These are phyloP conservation scores for Monotropa hypopitys DNA, from an alignment of 179 eudicot species.

Conservation along the genomic window DNA sequence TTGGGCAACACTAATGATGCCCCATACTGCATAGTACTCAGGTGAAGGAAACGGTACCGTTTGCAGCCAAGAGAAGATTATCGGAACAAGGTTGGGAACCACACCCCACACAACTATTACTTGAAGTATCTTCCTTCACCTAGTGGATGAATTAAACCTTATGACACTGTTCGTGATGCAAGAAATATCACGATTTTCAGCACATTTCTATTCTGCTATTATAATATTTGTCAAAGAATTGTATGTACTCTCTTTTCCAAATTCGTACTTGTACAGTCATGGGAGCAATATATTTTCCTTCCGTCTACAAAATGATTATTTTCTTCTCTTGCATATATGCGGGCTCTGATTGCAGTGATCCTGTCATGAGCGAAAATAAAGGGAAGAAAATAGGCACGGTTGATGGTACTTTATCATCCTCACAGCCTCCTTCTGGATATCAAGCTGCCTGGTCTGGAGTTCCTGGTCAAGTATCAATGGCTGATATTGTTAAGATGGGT, in stretches of 20 bases:
- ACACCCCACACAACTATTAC: no score
- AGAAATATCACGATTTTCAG: not conserved
- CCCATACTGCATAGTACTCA: no score
- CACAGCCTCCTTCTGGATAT: slow-evolving; percentile 51
- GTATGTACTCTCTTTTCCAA: not conserved
- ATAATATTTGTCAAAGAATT: no score
- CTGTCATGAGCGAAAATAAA: slow-evolving; percentile 30
- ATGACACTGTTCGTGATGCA: not conserved
- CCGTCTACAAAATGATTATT: not conserved
- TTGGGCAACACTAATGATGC: no score
- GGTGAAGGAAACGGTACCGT: no score
- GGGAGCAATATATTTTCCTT: not conserved
- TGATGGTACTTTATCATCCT: slow-evolving; percentile 32
- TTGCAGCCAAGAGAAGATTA: no score
- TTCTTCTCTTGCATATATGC: slow-evolving; percentile 6
- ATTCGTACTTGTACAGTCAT: not conserved
- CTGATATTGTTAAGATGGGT: slow-evolving; percentile 98
- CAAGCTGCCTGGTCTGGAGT: slow-evolving; percentile 63
- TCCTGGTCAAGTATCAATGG: slow-evolving; percentile 85
- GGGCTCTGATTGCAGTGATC: slow-evolving; percentile 42
- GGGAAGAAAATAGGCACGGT: slow-evolving; percentile 18
- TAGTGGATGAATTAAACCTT: not conserved
- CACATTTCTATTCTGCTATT: not conserved
- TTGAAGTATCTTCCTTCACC: not conserved
- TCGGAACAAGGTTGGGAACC: no score